phyloP scores from a whole-genome alignment of 495 filamentous ascomycete species.

The Entonaema liquescens region DNA sequence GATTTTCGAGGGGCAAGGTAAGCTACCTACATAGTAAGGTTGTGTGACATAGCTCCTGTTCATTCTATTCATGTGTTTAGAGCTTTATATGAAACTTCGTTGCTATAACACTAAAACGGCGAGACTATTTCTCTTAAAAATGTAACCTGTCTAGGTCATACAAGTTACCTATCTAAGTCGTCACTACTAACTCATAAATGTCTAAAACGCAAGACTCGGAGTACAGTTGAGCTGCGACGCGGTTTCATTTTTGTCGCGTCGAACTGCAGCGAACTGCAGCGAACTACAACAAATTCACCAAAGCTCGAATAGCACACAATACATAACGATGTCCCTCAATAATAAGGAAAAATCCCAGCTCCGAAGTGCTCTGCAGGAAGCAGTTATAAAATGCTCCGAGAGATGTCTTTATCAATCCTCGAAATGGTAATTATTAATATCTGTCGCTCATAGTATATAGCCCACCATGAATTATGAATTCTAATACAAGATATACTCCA shows the following conservation, averaged over 20 bases:
- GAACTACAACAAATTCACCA: background rate
- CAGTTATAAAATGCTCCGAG: slow-evolving; percentile 89
- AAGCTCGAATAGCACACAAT: slow-evolving; percentile 15
- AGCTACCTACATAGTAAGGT: background rate
- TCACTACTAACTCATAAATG: background rate
- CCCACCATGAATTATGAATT: background rate
- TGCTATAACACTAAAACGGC: background rate
- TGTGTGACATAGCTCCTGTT: background rate
- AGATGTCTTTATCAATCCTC: slow-evolving; percentile 94
- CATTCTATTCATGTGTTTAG: background rate
- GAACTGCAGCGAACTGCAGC: background rate
- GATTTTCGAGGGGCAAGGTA: slow-evolving; percentile 29
- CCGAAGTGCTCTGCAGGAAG: slow-evolving; percentile 75
- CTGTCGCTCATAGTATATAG: background rate
- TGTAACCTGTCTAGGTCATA: background rate
- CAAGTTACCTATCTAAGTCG: background rate
- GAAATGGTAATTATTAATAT: slow-evolving; percentile 81
- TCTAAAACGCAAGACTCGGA: background rate
- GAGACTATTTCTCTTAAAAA: background rate
- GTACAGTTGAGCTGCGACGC: slow-evolving; percentile 7
- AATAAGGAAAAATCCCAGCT: slow-evolving; percentile 59
- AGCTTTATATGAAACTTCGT: background rate
- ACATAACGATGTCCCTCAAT: slow-evolving; percentile 53
- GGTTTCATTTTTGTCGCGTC: slow-evolving; percentile 8
- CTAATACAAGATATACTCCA: slow-evolving; percentile 47